A percentile compares a stretch with the other conserved stretches of the same genome.
phyloP scores from a whole-genome alignment of 768 basidiomycete species.

The Suillus subluteus region DNA sequence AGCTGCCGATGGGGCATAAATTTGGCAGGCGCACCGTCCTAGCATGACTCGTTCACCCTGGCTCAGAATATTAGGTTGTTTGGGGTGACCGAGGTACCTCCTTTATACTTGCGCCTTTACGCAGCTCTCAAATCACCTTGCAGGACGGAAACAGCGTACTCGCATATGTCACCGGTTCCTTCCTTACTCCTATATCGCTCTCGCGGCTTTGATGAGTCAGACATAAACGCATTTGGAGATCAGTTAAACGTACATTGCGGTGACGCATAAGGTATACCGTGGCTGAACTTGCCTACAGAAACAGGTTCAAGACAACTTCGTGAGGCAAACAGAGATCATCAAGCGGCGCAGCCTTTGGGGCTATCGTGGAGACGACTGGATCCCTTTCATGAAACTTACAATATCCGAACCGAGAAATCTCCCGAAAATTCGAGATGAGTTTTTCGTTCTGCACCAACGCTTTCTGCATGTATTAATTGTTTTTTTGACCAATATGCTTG shows the following conservation, averaged over 20 bases:
- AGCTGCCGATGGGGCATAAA: too few relatives aligned
- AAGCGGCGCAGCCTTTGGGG: constrained; percentile 82
- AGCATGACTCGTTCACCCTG: too few relatives aligned
- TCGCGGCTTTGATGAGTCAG: constrained; percentile 73
- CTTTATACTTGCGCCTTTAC: constrained; percentile 1
- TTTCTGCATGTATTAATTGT: constrained; percentile 19
- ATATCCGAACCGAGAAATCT: constrained; percentile 72
- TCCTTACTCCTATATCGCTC: constrained; percentile 94
- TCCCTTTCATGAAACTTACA: constrained; percentile 86
- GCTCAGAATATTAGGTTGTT: too few relatives aligned
- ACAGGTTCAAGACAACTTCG: constrained; percentile 37
- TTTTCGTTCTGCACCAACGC: constrained; percentile 2
- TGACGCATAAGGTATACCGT: neutral
- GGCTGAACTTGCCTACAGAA: constrained; percentile 18
- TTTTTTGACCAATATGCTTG: constrained; percentile 45
- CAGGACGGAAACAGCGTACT: constrained; percentile 90
- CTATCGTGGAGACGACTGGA: constrained; percentile 79
- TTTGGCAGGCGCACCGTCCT: too few relatives aligned
- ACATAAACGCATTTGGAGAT: constrained; percentile 63
- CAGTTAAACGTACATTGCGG: constrained; percentile 67
- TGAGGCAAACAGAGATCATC: constrained; percentile 60
- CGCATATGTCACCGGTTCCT: constrained; percentile 77
- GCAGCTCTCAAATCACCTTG: constrained; percentile 8
- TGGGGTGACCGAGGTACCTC: constrained; percentile 82
- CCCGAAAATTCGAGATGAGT: constrained; percentile 93